These are phyloP conservation scores for Candida tammaniensis DNA, from an alignment of 805 yeast species.

Conservation along the genomic window DNA sequence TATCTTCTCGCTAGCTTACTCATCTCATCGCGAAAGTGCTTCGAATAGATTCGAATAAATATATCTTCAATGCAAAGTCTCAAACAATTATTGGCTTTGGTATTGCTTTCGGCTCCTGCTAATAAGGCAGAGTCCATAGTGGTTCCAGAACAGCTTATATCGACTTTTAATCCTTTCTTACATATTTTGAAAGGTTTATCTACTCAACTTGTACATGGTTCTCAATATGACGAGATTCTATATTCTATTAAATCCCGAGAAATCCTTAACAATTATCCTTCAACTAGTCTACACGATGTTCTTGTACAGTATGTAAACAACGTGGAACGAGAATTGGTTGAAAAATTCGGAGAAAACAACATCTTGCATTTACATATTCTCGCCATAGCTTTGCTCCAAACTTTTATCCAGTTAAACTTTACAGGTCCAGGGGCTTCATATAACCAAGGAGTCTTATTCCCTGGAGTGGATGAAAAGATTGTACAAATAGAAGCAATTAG, in stretches of 20 bases:
- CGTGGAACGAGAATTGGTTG: not conserved
- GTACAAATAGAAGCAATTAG: slow-evolving; percentile 32
- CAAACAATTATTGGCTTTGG: slow-evolving; percentile 10
- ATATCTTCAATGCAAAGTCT: too few species aligned
- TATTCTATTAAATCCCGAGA: slow-evolving; percentile 13
- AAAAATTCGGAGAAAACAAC: slow-evolving; percentile 6
- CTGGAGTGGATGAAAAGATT: slow-evolving; percentile 15
- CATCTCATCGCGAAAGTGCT: too few species aligned
- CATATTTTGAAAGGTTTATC: slow-evolving; percentile 25
- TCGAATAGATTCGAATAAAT: too few species aligned
- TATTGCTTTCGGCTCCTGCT: slow-evolving; percentile 12
- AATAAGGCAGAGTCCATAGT: slow-evolving; percentile 3
- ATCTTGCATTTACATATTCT: slow-evolving; percentile 28
- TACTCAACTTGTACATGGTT: slow-evolving; percentile 19
- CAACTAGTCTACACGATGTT: slow-evolving; percentile 16
- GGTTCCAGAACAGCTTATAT: slow-evolving; percentile 5
- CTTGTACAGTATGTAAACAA: slow-evolving; percentile 16
- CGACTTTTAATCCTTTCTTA: slow-evolving; percentile 16
- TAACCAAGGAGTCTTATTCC: slow-evolving; percentile 29
- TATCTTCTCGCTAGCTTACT: too few species aligned
- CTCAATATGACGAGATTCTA: slow-evolving; percentile 17
- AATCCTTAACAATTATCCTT: slow-evolving; percentile 22
- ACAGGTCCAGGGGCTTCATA: slow-evolving; percentile 72
- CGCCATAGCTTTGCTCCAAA: slow-evolving; percentile 63
- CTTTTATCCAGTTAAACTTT: slow-evolving; percentile 71